Percentiles rank a stretch among this genome's conserved stretches.
Evolutionary conservation across 1,139 yeast genomes (phyloP).

Genomic region (Casaregolazyma suthepensis): DNA sequence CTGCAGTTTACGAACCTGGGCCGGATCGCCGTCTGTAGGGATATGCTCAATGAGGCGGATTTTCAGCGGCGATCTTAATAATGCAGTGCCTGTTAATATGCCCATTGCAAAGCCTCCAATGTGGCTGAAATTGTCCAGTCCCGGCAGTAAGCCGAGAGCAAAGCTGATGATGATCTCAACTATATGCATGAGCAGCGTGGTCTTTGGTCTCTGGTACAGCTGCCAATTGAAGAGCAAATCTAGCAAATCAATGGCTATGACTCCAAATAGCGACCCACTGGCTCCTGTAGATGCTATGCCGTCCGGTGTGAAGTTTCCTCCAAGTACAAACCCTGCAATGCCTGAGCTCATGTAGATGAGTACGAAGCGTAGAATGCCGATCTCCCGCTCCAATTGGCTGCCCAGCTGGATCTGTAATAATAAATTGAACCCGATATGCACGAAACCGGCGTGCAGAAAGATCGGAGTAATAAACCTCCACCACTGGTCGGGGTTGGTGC

Average conservation of each 20-base stretch:
- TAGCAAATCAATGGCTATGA: slow-evolving; percentile 57
- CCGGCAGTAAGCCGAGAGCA: slow-evolving; percentile 65
- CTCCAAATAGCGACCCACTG: slow-evolving; percentile 68
- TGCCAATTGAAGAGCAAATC: slow-evolving; percentile 53
- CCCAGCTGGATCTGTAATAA: slow-evolving; percentile 60
- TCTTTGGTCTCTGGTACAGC: slow-evolving; percentile 36
- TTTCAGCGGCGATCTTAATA: slow-evolving; percentile 53
- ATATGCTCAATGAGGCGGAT: slow-evolving; percentile 16
- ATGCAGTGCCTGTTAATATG: slow-evolving; percentile 43
- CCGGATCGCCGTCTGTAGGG: not conserved
- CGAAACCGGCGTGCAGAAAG: slow-evolving; percentile 70
- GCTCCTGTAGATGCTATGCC: slow-evolving; percentile 72
- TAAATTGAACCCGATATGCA: slow-evolving; percentile 63
- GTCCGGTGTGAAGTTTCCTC: slow-evolving; percentile 65
- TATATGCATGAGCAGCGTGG: slow-evolving; percentile 45
- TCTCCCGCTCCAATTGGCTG: slow-evolving; percentile 50
- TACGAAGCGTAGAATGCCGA: slow-evolving; percentile 53
- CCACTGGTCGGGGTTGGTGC: slow-evolving; percentile 43
- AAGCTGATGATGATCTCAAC: slow-evolving; percentile 56
- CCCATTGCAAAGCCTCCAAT: slow-evolving; percentile 74
- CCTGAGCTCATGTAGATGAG: slow-evolving; percentile 59
- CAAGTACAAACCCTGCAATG: slow-evolving; percentile 60
- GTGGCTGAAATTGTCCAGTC: slow-evolving; percentile 70
- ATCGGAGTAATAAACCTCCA: slow-evolving; percentile 65
- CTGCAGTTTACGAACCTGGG: slow-evolving; percentile 12